Evolutionary conservation across 768 basidiomycete species (phyloP).

Genomic region (Tulasnella sp.): DNA sequence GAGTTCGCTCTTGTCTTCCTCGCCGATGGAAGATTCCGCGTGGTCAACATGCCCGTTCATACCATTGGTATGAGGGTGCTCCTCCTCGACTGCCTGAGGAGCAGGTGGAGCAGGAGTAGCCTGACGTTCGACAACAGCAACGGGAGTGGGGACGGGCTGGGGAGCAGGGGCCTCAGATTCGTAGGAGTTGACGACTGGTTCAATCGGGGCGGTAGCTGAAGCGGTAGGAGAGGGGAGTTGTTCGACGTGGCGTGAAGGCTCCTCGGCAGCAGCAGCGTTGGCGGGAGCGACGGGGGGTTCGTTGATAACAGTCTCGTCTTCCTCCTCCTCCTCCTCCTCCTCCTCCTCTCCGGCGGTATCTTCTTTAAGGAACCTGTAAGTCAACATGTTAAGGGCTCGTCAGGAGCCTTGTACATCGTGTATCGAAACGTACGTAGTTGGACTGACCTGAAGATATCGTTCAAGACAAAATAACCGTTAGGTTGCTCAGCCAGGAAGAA

Average conservation of each 20-base stretch:
- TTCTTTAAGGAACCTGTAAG: conserved; percentile 78
- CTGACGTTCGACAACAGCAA: not conserved
- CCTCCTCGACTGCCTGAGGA: not conserved
- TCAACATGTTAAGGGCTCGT: no score
- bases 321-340: conserved; percentile 35
- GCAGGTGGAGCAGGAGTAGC: not conserved
- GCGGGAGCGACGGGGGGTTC: conserved; percentile 25
- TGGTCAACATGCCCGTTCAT: conserved; percentile 1
- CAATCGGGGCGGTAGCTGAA: not conserved
- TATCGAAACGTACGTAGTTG: not conserved
- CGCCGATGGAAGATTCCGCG: not conserved
- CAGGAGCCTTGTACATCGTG: not conserved
- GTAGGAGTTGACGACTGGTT: conserved; percentile 1
- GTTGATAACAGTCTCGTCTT: conserved; percentile 26
- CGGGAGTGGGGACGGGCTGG: not conserved
- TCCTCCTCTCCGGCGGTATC: conserved; percentile 77
- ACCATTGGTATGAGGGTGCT: conserved; percentile 6
- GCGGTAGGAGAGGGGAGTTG: not conserved
- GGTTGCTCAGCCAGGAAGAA: conserved; percentile 99
- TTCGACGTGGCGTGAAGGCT: not conserved
- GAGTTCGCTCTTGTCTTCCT: conserved; percentile 1
- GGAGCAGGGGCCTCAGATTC: not conserved
- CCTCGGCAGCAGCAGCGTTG: not conserved
- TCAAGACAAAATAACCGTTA: conserved; percentile 98
- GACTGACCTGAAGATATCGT: conserved; percentile 84